These are phyloP conservation scores for Metschnikowia noctiluminum DNA, from an alignment of 805 yeast genomes.

Conservation along the genomic window DNA sequence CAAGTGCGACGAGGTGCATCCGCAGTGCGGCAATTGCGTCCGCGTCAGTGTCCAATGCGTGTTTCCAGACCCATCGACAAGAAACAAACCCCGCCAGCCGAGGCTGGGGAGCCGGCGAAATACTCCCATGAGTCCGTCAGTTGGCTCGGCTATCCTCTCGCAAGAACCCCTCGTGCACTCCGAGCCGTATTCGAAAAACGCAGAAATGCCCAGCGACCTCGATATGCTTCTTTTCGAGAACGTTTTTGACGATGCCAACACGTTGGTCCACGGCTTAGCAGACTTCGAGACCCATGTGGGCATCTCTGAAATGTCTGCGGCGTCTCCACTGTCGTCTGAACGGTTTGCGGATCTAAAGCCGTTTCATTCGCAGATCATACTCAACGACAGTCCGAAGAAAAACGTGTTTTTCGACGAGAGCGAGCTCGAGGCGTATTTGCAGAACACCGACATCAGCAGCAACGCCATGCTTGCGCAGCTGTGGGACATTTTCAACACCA, in stretches of 20 bases:
- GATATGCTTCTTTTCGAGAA: conserved; percentile 18
- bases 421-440: conserved; percentile 15
- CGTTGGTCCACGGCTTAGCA: conserved; percentile 17
- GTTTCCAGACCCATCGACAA: conserved; percentile 12
- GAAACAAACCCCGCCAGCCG: conserved; percentile 11
- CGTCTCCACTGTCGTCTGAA: conserved; percentile 5
- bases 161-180: neutral
- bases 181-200: neutral
- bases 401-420: conserved; percentile 15
- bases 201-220: conserved; percentile 1
- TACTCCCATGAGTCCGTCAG: neutral
- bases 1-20: conserved; percentile 20
- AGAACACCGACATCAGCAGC: conserved; percentile 10
- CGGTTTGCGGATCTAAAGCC: conserved; percentile 14
- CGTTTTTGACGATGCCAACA: conserved; percentile 20
- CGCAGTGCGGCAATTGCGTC: conserved; percentile 17
- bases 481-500: conserved; percentile 11
- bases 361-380: conserved; percentile 17
- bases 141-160: neutral
- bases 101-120: neutral
- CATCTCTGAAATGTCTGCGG: neutral
- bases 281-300: conserved; percentile 16
- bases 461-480: conserved; percentile 13
- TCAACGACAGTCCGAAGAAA: conserved; percentile 15
- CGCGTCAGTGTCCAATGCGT: conserved; percentile 13